Evolutionary conservation across 1,284 basidiomycete species (phyloP).

Genomic region (Boletus mariae): DNA sequence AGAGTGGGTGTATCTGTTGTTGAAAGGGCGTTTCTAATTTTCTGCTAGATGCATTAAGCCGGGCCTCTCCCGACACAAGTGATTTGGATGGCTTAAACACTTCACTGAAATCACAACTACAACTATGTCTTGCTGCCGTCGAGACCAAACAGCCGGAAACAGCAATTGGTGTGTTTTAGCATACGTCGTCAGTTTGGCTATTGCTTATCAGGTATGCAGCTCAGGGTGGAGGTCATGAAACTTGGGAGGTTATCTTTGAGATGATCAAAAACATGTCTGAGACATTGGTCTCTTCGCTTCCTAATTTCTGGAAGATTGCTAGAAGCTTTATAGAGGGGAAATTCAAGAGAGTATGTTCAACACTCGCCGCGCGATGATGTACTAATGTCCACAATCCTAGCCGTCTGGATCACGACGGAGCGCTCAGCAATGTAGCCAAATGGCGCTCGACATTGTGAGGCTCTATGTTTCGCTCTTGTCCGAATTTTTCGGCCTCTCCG

Average conservation of each 20-base stretch:
- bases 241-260: constrained; percentile 80
- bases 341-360: constrained; percentile 68
- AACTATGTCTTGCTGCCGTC: constrained; percentile 52
- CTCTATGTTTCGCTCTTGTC: constrained; percentile 85
- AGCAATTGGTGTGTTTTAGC: constrained; percentile 52
- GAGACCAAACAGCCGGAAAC: constrained; percentile 63
- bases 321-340: constrained; percentile 90
- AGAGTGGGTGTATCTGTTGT: constrained; percentile 42
- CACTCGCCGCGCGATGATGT: not conserved
- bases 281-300: constrained; percentile 67
- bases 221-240: constrained; percentile 61
- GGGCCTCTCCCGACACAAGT: constrained; percentile 33
- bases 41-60: constrained; percentile 43
- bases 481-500: constrained; percentile 87
- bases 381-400: constrained; percentile 13
- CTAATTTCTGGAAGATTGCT: constrained; percentile 92
- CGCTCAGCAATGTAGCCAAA: constrained; percentile 79
- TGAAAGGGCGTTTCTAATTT: constrained; percentile 11
- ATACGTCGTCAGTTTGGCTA: not conserved
- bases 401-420: constrained; percentile 57
- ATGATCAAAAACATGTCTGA: constrained; percentile 73
- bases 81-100: constrained; percentile 40
- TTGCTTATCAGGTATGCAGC: constrained; percentile 30
- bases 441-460: constrained; percentile 89
- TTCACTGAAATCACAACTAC: constrained; percentile 53